Evolutionary conservation across 2,329 filamentous ascomycete genomes (phyloP), one percentile per base, ranked within the genome.

Genomic region (Alternaria arborescens): DNA sequence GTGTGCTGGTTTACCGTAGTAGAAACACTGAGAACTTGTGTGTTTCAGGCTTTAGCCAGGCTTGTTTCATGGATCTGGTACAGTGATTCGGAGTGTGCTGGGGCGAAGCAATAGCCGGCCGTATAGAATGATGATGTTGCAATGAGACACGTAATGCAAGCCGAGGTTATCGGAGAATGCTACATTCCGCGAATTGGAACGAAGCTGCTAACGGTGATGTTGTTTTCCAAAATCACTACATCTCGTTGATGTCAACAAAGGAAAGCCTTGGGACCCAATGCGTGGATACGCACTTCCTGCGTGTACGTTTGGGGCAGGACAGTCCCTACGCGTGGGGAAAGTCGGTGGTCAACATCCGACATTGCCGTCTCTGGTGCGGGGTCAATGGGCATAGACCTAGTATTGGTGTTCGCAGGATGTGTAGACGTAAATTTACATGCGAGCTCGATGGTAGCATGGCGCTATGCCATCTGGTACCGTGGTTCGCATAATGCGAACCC

Each of bases 401-500:
- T 46, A 46, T 20, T 57, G 52, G 54, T 42, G 47, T 32, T 52
- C 30, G 46, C 40, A 42, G 34, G 26, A 48, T 34, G 26, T 60
- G 38, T 42, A 55, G 57, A 51, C 38, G 44, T 52, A 48, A 41
- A 47, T 38, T 28, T 38, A 47, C 48, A 47, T 46, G n/a, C 41
- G 48, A 34, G 36, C 46, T 56, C 30, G 24, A 51, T 34, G 28
- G 42, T 58, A 41, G 50, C 38, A 48, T 38, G 42, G 50, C 36
- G 50, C 50, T 47, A 61, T 58, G 26, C 48, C 55, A 42, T 3
- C 40, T 52, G 52, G 51, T 59, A 60, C 57, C 57, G 48, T 60
- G 52, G 58, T 60, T 60, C 58, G 58, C 58, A 60, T 28, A 6
- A 40, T 57, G 58, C 58, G 58, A 60, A 60, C 58, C 46, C 53